Base-by-base conservation (phyloP, 129 eudicot genomes). In the Sambucus nigra region DNA sequence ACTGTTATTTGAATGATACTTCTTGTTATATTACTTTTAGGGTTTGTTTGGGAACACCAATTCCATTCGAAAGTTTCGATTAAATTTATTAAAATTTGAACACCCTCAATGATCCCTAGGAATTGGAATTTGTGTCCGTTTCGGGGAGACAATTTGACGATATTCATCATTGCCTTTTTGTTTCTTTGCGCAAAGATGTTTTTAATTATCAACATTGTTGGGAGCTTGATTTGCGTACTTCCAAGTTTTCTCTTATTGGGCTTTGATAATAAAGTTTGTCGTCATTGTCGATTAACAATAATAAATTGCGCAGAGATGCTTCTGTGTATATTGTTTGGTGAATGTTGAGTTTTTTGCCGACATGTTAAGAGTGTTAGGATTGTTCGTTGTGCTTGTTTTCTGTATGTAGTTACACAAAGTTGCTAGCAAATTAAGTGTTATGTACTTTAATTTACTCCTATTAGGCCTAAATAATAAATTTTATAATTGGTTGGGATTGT, bases 381-480 rank as follows among this genome's bases (percentile, higher is more conserved):
- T n/a, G n/a, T n/a, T n/a, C n/a, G n/a, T n/a, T n/a, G n/a, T n/a
- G n/a, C n/a, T n/a, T n/a, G n/a, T n/a, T n/a, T n/a, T n/a, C n/a
- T n/a, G n/a, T n/a, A n/a, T n/a, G n/a, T n/a, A n/a, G n/a, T n/a
- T n/a, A n/a, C n/a, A n/a, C n/a, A n/a, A n/a, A n/a, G n/a, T n/a
- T n/a, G n/a, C n/a, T n/a, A n/a, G n/a, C n/a, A n/a, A n/a, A n/a
- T n/a, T n/a, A n/a, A n/a, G n/a, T n/a, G n/a, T n/a, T n/a, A n/a
- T n/a, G n/a, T n/a, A n/a, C n/a, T n/a, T n/a, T n/a, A n/a, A n/a
- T n/a, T n/a, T n/a, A n/a, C n/a, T n/a, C n/a, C n/a, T n/a, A n/a
- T n/a, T n/a, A n/a, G 12, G 25, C 61, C 25, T 49, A 61, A 65
- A 46, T 41, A 21, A 56, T 64, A 29, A 16, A 51, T 7, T 9